Evolutionary conservation across 371 early-diverging fungal genomes (phyloP), one percentile per base, ranked within the genome.

Genomic region (Mortierella sp.): DNA sequence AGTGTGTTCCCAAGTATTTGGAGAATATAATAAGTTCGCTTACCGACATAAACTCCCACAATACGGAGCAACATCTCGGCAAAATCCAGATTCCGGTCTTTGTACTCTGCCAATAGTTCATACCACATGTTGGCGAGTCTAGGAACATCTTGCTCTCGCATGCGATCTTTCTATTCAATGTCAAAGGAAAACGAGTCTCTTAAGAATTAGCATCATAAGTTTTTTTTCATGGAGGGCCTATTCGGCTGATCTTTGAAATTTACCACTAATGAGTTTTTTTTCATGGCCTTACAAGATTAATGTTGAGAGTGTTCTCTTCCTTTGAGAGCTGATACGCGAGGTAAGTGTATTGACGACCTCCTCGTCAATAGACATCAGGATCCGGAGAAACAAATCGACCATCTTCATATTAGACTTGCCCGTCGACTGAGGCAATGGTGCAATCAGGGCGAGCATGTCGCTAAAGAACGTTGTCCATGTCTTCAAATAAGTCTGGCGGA

Each of bases 391-490:
- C 66, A 95, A 87, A 75, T 96, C 93, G 29, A 92, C 86, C 66
- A 92, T 86, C 44, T 85, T 84, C 60, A 87, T 86, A 63, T 89
- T 89, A 9, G 84, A 73, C 57, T 57, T 82, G 61, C 80, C 73
- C 4, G 69, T 26, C 2, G 82, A 60, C 44, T 70, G 72, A 16
- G 72, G 71, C 62, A 67, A 37, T 15, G 71, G 83, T 69, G 68
- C 83, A 18, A 95, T 82, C 62, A 96, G 80, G 5, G 85, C 75
- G 16, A 97, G 83, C 70, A 97, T 85, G 60, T 97, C 96, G 51
- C 92, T 89, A 62, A 97, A 95, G 76, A 98, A 97, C 11, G 87
- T 84, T 1, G 92, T 91, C 98, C 98, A 98, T 28, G 83, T 80
- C 18, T 87, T 85, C n/a, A 93, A 93, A 80, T 96, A 98, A 72